Base-by-base conservation (phyloP, 2,329 filamentous ascomycete genomes). In the Alternaria solani region DNA sequence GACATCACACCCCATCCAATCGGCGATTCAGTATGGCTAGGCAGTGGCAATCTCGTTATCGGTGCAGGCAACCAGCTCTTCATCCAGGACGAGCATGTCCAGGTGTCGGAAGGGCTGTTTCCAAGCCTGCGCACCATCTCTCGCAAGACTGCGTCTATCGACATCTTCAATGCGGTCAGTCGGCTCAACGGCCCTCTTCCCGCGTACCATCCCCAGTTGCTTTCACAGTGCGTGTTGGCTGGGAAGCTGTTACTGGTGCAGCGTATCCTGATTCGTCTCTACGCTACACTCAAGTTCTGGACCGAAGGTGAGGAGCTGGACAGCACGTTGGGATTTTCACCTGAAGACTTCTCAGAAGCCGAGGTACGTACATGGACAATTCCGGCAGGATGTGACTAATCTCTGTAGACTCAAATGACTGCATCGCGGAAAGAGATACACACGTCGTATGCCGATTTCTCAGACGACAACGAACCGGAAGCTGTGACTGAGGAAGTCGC, bases 31-130 rank as follows among this genome's bases (percentile, higher is more conserved):
- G 92, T 92, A 16, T 99, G 95, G 95, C 82, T 97, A 12, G 88
- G 89, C 28, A 89, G 91, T 70, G 94, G 94, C 0, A 89, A 94
- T 70, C 84, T 99, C 12, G 89, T 96, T 6, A 89, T 98, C 57
- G 94, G 93, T 1, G 89, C 93, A 7, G 95, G 95, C 0, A 97
- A 97, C 73, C 94, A 97, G 74, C 83, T 99, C 12, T 94, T 97
- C 75, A 84, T 96, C 7, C 90, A 94, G 73, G 91, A 92, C 68
- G 88, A 94, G 61, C 83, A 87, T n/a, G 87, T 96, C 25, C 86
- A 89, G 56, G 82, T 87, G 6, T 85, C 85, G 0, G 86, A 88
- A 60, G 84, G 86, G 8, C 79, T 91, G 9, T 83, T 89, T 18
- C 83, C 86, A 7, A 82, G 83, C 51, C 76, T 88, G 44, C 81